Base-by-base conservation (phyloP, 768 basidiomycete genomes). In the Cystoderma amianthinum region DNA sequence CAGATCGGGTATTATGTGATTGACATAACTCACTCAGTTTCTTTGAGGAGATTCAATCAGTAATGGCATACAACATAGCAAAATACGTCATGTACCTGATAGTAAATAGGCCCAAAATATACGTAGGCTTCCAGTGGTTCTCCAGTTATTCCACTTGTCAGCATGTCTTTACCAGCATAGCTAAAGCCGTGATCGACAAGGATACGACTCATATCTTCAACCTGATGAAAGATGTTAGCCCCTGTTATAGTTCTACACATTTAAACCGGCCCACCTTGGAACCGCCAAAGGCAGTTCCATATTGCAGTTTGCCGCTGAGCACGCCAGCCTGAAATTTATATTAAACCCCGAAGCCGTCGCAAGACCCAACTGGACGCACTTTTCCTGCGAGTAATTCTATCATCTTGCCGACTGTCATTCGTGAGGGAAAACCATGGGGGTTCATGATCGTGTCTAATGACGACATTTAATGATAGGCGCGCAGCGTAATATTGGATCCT, bases 381-480 rank as follows among this genome's bases (percentile, higher is more conserved):
- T 99, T 99, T 38, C 96, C 95, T 10, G 93, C 88, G 22, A 99
- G 67, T 16, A 97, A 71, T 62, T 99, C 96, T 40, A 99, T 96
- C 96, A 99, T 99, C 70, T 99, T 99, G 37, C 96, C 96, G 20
- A 99, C 96, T 18, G 96, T 99, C 93, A 94, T 97, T 41, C 95
- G 88, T 43, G 91, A 95, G 3, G 96, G 96, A 73, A 99, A 98
- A 55, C 96, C 96, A 63, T 99, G 96, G 2, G 96, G 96, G 59
- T 99, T 99, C 95, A 99, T 98, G 67, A 99, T 96, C 13, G 94
- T 91, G 63, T 99, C 95, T 85, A 50, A 36, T 37, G 24, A 30
- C 44, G 42, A 36, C 61, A 38, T 52, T 36, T 19, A 47, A 24
- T 44, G 24, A 35, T 46, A 16, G 43, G 30, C 24, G 40, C 32